Percentiles rank a stretch among this genome's conserved stretches.
Evolutionary conservation across 164 flowering plant genomes (phyloP).

Genomic region (Stephania yunnanensis): DNA sequence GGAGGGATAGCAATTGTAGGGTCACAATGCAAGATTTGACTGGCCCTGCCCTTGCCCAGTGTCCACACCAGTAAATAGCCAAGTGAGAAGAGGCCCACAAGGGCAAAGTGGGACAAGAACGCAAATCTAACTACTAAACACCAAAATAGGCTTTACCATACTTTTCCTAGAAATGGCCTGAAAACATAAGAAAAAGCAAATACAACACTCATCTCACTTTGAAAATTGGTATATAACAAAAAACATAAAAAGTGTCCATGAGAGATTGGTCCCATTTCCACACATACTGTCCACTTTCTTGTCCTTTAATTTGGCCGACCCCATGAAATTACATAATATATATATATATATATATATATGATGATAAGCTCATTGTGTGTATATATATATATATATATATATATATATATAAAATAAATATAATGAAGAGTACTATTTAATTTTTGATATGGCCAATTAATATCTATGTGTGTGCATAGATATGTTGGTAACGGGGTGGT

Average conservation of each 20-base stretch:
- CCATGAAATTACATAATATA: neutral
- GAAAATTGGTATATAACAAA: neutral
- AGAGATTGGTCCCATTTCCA: slow-evolving; percentile 4
- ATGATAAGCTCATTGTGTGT: too few species aligned
- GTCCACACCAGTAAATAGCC: neutral
- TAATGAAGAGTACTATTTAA: too few species aligned
- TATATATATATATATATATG: neutral
- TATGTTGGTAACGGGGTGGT: too few species aligned
- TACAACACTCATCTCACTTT: slow-evolving; percentile 1
- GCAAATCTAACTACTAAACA: slow-evolving; percentile 9
- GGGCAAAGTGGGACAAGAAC: slow-evolving; percentile 6
- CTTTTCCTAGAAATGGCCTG: slow-evolving; percentile 3
- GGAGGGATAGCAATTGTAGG: neutral
- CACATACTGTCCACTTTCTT: neutral
- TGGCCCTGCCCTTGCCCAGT: neutral
- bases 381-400: neutral
- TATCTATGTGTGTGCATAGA: too few species aligned
- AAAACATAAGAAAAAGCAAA: slow-evolving; percentile 9
- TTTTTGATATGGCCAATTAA: too few species aligned
- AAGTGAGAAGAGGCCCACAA: neutral
- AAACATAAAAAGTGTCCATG: neutral
- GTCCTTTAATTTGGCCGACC: neutral
- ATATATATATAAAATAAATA: neutral
- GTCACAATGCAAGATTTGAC: neutral
- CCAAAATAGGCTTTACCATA: slow-evolving; percentile 13